Base-by-base conservation (phyloP, 208 protist species). In the Endotrypanum monterogeii region DNA sequence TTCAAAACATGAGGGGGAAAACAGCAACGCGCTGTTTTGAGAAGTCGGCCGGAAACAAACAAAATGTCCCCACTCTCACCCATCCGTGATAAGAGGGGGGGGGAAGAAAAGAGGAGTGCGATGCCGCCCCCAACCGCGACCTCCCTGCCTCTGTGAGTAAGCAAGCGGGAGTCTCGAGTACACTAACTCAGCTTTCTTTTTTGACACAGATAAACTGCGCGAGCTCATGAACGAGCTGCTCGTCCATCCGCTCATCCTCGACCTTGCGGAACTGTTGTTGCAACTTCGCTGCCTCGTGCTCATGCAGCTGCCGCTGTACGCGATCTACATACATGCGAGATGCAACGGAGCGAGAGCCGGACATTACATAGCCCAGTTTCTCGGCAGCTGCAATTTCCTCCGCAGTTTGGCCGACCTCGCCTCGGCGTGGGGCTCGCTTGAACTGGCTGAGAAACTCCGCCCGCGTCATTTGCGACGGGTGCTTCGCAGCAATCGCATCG, bases 361-460 rank as follows among this genome's bases (percentile, higher is more conserved):
- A 94, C 93, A 97, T 97, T 68, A 97, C 93, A 82, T 97, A 97
- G 63, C 93, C 93, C 56, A 97, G 84, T 75, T 88, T 74, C 78
- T 97, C 87, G 12, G 93, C 93, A 23, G 78, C 81, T 50, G 88
- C 84, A 56, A 97, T 94, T 66, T 88, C 84, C 44, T 95, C 90
- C 7, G 93, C 89, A 57, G 76, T 83, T 61, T 94, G 90, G 32
- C 93, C 93, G 66, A 97, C 89, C 77, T 97, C 93, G 32, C 93
- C 93, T 30, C 89, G 90, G 28, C 93, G 89, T 48, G 93, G 93
- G 1, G 90, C 89, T 20, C 93, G 85, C 79, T 97, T 97, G 80
- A 90, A 97, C 74, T 97, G 93, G 37, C 81, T 71, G 2, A 97
- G 81, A 72, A 95, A 97, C 69, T 97, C 90, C 62, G 94, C 90